These are phyloP conservation scores for Torrubiellomyces zombiae DNA, from an alignment of 2,329 filamentous ascomycete genomes.

Conservation along the genomic window DNA sequence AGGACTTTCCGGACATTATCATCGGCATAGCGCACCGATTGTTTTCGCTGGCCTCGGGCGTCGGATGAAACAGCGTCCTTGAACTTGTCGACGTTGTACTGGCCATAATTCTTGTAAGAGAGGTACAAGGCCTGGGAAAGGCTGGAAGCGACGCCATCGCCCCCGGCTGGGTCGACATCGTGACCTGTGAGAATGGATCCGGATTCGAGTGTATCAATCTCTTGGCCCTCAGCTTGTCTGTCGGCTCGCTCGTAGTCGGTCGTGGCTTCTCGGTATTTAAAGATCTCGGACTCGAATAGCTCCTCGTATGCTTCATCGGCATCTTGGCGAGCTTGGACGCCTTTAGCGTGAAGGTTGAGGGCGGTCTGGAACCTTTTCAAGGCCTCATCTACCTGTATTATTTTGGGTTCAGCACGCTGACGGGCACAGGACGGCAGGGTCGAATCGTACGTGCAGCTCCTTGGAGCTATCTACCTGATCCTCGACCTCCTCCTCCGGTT, in stretches of 20 bases:
- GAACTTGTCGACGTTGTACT: conserved; percentile 62
- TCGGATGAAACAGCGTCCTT: conserved; percentile 21
- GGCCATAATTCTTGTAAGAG: conserved; percentile 87
- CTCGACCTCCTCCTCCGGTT: conserved; percentile 77
- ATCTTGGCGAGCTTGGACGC: conserved; percentile 55
- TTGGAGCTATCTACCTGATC: conserved; percentile 91
- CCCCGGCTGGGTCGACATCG: conserved; percentile 42
- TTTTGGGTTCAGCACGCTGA: neutral
- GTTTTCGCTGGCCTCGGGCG: conserved; percentile 29
- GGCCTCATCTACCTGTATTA: conserved; percentile 66
- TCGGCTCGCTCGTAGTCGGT: conserved; percentile 69
- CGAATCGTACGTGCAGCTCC: conserved; percentile 66
- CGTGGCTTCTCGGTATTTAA: conserved; percentile 72
- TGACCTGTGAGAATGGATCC: conserved; percentile 32
- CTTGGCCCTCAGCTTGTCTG: conserved; percentile 30
- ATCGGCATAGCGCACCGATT: conserved; percentile 12
- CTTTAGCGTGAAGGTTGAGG: conserved; percentile 80
- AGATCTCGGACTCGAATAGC: conserved; percentile 85
- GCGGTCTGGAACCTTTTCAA: conserved; percentile 87
- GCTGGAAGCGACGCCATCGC: conserved; percentile 62
- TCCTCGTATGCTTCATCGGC: conserved; percentile 68
- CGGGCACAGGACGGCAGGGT: neutral
- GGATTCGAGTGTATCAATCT: conserved; percentile 31
- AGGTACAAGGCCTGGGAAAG: conserved; percentile 82
- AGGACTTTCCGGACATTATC: conserved; percentile 29